A percentile compares a stretch with the other conserved stretches of the same genome.
Evolutionary conservation across 176 grass and related monocot genomes (phyloP).

Genomic region (Carex parvula): DNA sequence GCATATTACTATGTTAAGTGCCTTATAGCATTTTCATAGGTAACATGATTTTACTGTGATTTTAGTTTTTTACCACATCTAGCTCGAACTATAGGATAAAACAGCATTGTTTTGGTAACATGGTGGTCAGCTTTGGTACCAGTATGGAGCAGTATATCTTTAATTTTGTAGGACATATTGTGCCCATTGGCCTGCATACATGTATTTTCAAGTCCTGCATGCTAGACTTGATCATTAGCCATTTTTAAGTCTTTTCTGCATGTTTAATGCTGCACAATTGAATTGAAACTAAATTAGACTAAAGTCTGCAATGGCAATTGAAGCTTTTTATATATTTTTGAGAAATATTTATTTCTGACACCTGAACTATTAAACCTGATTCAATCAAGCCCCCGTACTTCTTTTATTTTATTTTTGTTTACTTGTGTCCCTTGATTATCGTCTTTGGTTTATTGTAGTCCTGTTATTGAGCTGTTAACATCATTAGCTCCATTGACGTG

Average conservation of each 20-base stretch:
- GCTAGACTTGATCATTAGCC: neutral
- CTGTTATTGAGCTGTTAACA: neutral
- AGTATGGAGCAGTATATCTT: neutral
- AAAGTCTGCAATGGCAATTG: neutral
- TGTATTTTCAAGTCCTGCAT: neutral
- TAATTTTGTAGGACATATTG: too few relatives aligned
- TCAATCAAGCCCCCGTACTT: neutral
- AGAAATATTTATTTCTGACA: neutral
- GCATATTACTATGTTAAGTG: neutral
- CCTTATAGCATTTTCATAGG: neutral
- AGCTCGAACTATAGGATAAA: neutral
- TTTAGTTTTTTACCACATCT: neutral
- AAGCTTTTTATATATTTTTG: neutral
- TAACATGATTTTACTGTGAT: neutral
- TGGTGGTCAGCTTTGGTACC: neutral
- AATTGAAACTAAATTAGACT: neutral
- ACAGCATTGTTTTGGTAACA: neutral
- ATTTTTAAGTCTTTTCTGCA: neutral
- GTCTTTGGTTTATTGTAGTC: neutral
- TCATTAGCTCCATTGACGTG: neutral
- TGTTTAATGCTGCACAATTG: neutral
- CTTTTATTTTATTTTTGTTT: neutral
- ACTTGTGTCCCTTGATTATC: neutral
- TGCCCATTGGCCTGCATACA: neutral
- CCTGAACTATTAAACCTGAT: neutral